Evolutionary conservation across 345 rosid species (phyloP).

Genomic region (Laguncularia racemosa): DNA sequence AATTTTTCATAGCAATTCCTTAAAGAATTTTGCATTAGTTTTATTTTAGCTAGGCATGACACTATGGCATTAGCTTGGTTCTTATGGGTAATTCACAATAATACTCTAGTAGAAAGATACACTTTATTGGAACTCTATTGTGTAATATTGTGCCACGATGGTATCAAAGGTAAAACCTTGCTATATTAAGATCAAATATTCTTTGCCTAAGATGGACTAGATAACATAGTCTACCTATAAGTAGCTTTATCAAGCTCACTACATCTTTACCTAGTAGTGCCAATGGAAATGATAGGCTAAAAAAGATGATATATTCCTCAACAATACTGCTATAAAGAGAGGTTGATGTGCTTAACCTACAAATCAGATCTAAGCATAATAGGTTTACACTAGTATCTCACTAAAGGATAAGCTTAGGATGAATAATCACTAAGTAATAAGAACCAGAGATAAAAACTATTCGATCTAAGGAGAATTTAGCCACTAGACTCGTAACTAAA

Average conservation of each 20-base stretch:
- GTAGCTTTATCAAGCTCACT: conserved; percentile 69
- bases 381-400: too few species aligned
- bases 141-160: conserved; percentile 11
- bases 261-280: conserved; percentile 69
- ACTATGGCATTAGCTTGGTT: conserved; percentile 68
- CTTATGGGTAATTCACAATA: conserved; percentile 54
- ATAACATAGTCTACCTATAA: conserved; percentile 55
- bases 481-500: too few species aligned
- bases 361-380: too few species aligned
- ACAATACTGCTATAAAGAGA: conserved; percentile 38
- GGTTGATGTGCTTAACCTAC: too few species aligned
- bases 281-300: conserved; percentile 47
- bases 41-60: conserved; percentile 75
- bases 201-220: conserved; percentile 46
- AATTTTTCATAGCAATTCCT: conserved; percentile 32
- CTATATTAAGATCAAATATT: conserved; percentile 12
- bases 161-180: background rate
- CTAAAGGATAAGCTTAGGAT: too few species aligned
- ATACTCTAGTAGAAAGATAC: conserved; percentile 45
- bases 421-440: too few species aligned
- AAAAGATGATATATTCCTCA: conserved; percentile 52
- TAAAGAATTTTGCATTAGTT: conserved; percentile 56
- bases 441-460: too few species aligned
- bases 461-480: too few species aligned
- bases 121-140: conserved; percentile 33